Conservation (phyloP, 306 rosid species). For the Gastrolobium bilobum region DNA sequence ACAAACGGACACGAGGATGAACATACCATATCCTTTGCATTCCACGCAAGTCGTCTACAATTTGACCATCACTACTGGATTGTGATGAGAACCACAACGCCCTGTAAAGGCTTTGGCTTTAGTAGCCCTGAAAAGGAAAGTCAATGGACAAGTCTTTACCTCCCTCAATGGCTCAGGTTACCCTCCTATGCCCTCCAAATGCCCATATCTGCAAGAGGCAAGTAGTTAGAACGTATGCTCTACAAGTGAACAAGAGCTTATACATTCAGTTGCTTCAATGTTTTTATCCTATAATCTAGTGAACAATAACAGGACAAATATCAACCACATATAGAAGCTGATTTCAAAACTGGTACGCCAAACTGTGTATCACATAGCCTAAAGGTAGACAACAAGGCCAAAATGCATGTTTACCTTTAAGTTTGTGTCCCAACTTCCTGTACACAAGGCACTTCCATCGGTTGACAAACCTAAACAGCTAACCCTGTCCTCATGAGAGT, state of each 20-base stretch:
- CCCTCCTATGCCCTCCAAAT: conserved; percentile 58
- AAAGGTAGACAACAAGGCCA: not conserved
- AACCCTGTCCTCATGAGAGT: conserved; percentile 79
- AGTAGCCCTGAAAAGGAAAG: not conserved
- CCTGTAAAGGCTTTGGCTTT: not conserved
- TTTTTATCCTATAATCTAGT: conserved; percentile 22
- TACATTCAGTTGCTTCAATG: not conserved
- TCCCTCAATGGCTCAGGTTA: conserved; percentile 27
- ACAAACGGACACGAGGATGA: conserved; percentile 30
- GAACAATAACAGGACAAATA: not conserved
- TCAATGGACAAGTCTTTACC: not conserved
- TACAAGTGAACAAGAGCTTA: not conserved
- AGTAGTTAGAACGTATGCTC: conserved; percentile 1
- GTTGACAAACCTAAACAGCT: conserved; percentile 96
- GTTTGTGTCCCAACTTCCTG: conserved; percentile 97
- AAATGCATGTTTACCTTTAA: conserved; percentile 76
- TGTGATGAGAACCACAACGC: not conserved
- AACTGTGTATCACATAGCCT: not conserved
- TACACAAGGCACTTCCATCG: conserved; percentile 99
- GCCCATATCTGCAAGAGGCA: conserved; percentile 56
- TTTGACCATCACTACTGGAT: not conserved
- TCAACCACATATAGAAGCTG: not conserved
- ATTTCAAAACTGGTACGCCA: conserved; percentile 15
- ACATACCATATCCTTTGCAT: conserved; percentile 37
- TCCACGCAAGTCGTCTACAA: conserved; percentile 38